Evolutionary conservation across 495 filamentous ascomycete genomes (phyloP).

Genomic region (Penicillium coffeae): DNA sequence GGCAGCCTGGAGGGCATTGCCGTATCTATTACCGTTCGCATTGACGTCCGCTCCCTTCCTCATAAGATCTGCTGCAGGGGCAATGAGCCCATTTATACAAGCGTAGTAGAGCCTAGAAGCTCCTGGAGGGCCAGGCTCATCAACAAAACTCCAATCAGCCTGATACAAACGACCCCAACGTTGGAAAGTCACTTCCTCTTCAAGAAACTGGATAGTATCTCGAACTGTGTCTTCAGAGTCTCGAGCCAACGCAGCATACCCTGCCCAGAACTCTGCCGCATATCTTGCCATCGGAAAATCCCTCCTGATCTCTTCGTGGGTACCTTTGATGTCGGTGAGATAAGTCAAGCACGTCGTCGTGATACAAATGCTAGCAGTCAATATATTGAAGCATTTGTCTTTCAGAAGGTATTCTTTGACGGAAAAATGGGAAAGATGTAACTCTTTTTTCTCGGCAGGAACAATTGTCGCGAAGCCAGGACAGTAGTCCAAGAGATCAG

Average conservation of each 20-base stretch:
- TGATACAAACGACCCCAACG: too few relatives aligned
- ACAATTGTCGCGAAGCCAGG: slow-evolving; percentile 12
- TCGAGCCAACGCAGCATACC: slow-evolving; percentile 17
- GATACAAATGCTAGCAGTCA: slow-evolving; percentile 18
- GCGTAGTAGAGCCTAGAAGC: too few relatives aligned
- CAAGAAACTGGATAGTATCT: too few relatives aligned
- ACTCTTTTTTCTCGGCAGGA: slow-evolving; percentile 7
- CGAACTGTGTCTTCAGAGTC: too few relatives aligned
- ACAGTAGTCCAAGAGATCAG: slow-evolving; percentile 16
- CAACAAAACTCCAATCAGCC: too few relatives aligned
- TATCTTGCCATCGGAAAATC: slow-evolving; percentile 23
- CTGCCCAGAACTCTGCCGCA: slow-evolving; percentile 13
- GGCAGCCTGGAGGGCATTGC: slow-evolving; percentile 12
- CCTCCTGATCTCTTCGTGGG: not conserved
- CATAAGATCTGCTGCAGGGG: too few relatives aligned
- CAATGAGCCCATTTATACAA: too few relatives aligned
- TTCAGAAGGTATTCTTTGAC: slow-evolving; percentile 27
- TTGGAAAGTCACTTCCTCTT: too few relatives aligned
- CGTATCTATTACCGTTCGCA: slow-evolving; percentile 2
- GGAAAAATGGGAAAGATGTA: slow-evolving; percentile 27
- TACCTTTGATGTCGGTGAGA: slow-evolving; percentile 19
- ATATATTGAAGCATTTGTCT: slow-evolving; percentile 8
- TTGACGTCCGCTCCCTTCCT: slow-evolving; percentile 22
- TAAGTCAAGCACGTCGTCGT: slow-evolving; percentile 24
- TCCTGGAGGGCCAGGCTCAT: too few relatives aligned